phyloP scores from a whole-genome alignment of 805 yeast genomes.

The Isabelozyma heimii region DNA sequence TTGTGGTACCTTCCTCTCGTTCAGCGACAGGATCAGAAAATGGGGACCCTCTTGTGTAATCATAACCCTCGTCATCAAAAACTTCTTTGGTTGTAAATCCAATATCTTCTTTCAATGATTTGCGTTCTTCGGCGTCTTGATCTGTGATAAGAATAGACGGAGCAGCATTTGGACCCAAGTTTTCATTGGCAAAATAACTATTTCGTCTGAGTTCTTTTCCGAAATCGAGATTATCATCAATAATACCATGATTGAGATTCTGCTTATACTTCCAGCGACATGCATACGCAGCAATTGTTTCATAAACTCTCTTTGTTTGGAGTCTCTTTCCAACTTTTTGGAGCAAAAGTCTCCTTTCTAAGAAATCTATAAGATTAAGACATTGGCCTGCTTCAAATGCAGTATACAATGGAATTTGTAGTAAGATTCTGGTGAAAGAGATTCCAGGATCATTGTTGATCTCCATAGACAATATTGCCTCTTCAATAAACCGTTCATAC shows the following conservation, averaged over 20 bases:
- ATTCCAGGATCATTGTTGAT: conserved; percentile 59
- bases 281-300: conserved; percentile 46
- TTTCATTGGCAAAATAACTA: conserved; percentile 24
- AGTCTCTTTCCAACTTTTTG: conserved; percentile 54
- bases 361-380: conserved; percentile 66
- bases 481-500: conserved; percentile 70
- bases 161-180: conserved; percentile 8
- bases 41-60: conserved; percentile 1
- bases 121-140: conserved; percentile 3
- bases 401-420: conserved; percentile 72
- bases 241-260: conserved; percentile 24
- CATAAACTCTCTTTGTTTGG: conserved; percentile 40
- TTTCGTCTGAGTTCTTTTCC: conserved; percentile 19
- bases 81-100: neutral
- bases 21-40: conserved; percentile 3
- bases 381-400: conserved; percentile 76
- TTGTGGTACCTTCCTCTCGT: conserved; percentile 11
- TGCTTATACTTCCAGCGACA: conserved; percentile 45
- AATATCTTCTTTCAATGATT: neutral
- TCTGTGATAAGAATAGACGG: conserved; percentile 12
- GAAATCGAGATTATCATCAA: conserved; percentile 22
- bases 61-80: conserved; percentile 4
- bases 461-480: conserved; percentile 58
- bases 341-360: conserved; percentile 57
- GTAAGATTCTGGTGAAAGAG: conserved; percentile 58